Evolutionary conservation across 371 early-diverging fungal genomes (phyloP).

Genomic region (Mucor lusitanicus): DNA sequence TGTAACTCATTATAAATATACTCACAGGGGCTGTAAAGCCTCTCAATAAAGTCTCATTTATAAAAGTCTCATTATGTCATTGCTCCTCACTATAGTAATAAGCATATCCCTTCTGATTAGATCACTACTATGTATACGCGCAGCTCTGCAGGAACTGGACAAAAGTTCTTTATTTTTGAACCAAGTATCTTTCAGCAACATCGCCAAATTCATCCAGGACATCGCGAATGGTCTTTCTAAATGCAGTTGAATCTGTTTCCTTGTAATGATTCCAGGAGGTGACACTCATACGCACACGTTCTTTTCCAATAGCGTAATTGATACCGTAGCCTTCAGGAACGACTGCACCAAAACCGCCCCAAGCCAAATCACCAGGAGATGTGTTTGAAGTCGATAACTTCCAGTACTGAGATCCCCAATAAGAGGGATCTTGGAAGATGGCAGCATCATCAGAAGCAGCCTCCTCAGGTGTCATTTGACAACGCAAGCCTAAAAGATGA

Average conservation of each 20-base stretch:
- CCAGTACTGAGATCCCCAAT: slow-evolving; percentile 68
- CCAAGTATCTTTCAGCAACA: slow-evolving; percentile 37
- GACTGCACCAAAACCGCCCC: slow-evolving; percentile 80
- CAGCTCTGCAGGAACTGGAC: background rate
- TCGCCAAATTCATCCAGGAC: slow-evolving; percentile 66
- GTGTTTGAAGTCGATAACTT: slow-evolving; percentile 81
- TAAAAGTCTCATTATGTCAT: background rate
- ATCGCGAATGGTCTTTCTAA: slow-evolving; percentile 56
- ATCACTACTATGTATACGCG: background rate
- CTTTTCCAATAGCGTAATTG: slow-evolving; percentile 87
- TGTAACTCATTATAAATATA: no score
- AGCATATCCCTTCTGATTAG: background rate
- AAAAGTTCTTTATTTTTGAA: slow-evolving; percentile 15
- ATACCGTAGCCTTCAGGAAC: slow-evolving; percentile 87
- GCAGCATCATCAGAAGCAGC: slow-evolving; percentile 52
- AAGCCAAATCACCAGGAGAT: slow-evolving; percentile 75
- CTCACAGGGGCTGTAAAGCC: no score
- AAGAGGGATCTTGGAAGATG: slow-evolving; percentile 76
- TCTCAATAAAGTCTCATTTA: no score
- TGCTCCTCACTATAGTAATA: background rate
- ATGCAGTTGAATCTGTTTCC: slow-evolving; percentile 53
- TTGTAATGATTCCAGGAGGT: slow-evolving; percentile 57
- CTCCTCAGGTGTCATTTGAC: slow-evolving; percentile 78
- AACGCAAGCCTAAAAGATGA: slow-evolving; percentile 83
- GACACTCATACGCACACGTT: slow-evolving; percentile 79